Percentiles rank a stretch among this genome's conserved stretches.
Conservation (phyloP, 2,329 filamentous ascomycete species). For the Cladosporium colombiae region DNA sequence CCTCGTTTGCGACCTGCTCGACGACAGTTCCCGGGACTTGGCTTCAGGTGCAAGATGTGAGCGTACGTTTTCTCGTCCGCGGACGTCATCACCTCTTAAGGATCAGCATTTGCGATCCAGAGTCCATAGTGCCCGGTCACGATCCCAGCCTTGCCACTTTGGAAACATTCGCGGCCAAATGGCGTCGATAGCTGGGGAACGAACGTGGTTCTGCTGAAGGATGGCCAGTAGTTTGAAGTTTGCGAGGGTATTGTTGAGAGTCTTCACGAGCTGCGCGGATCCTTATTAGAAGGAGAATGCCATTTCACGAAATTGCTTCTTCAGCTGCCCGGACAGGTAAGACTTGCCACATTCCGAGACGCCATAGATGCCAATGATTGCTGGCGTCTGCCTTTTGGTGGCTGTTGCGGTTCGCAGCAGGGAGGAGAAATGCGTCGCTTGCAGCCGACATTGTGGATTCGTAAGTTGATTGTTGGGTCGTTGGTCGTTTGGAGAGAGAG, state of each 20-base stretch:
- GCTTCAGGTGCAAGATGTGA: conserved; percentile 60
- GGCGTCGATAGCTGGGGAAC: conserved; percentile 48
- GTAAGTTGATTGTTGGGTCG: not conserved
- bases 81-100: conserved; percentile 43
- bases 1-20: conserved; percentile 34
- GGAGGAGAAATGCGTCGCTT: not conserved
- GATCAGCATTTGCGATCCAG: conserved; percentile 36
- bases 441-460: not conserved
- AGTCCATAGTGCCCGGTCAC: conserved; percentile 61
- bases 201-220: conserved; percentile 31
- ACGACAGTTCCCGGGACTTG: conserved; percentile 41
- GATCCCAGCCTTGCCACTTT: conserved; percentile 43
- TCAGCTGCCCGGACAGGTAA: conserved; percentile 46
- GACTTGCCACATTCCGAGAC: conserved; percentile 58
- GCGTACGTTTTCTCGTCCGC: conserved; percentile 53
- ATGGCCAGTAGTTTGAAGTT: conserved; percentile 51
- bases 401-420: not conserved
- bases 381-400: not conserved
- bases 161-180: conserved; percentile 44
- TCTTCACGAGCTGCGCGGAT: conserved; percentile 47
- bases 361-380: conserved; percentile 58
- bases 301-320: conserved; percentile 36
- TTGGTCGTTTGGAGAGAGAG: not conserved
- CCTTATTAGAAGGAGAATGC: conserved; percentile 56
- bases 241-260: conserved; percentile 52